These are phyloP conservation scores for Linnemannia elongata DNA, from an alignment of 192 early-diverging fungal species.

Conservation along the genomic window DNA sequence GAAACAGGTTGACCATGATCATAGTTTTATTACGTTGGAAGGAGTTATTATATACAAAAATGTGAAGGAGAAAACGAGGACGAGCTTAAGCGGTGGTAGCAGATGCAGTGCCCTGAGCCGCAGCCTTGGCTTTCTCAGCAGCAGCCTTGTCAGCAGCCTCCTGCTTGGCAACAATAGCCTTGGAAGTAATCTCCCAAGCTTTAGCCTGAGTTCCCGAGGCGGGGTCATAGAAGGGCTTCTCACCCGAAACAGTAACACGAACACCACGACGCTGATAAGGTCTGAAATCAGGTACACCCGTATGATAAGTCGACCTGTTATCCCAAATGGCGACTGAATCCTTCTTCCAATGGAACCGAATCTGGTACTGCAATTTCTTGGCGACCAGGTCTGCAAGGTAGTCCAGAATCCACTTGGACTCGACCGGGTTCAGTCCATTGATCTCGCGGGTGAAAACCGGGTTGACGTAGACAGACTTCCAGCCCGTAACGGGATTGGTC, in stretches of 20 bases:
- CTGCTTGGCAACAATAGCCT: conserved; percentile 26
- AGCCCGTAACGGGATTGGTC: conserved; percentile 68
- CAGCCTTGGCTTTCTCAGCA: background rate
- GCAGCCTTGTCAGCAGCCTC: conserved; percentile 10
- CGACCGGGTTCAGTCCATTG: conserved; percentile 54
- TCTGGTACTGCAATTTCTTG: conserved; percentile 61
- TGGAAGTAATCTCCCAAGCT: conserved; percentile 30
- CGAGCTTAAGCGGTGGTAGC: conserved; percentile 7
- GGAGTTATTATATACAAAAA: background rate
- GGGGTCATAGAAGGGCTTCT: conserved; percentile 59
- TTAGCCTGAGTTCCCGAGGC: conserved; percentile 27
- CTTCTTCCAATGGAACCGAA: conserved; percentile 61
- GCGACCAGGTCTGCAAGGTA: conserved; percentile 47
- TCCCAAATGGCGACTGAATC: conserved; percentile 65
- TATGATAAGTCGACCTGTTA: conserved; percentile 57
- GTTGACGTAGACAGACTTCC: conserved; percentile 59
- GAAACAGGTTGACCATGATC: background rate
- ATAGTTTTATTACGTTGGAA: background rate
- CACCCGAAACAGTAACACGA: conserved; percentile 56
- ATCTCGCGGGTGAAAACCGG: conserved; percentile 36
- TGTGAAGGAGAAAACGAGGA: background rate
- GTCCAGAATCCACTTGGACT: conserved; percentile 56
- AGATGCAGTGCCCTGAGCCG: conserved; percentile 5
- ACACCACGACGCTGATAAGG: conserved; percentile 55
- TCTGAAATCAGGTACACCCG: conserved; percentile 58